Conservation (phyloP, 2,329 filamentous ascomycete genomes). For the Eutypella sp. region DNA sequence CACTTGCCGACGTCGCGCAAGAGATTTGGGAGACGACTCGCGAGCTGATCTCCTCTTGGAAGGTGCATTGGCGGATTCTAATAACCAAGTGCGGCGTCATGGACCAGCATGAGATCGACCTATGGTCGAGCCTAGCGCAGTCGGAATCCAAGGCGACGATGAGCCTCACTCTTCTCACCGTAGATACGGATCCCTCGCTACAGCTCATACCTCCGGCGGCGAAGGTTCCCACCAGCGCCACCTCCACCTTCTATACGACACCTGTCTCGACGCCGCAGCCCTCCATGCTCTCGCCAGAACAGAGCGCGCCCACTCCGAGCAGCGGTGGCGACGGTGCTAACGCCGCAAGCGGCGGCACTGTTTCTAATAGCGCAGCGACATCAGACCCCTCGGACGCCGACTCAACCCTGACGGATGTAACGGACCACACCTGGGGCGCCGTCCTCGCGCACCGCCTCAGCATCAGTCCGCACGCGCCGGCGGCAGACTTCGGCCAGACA, state of each 20-base stretch:
- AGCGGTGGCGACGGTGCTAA: conserved; percentile 31
- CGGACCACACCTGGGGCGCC: conserved; percentile 73
- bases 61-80: conserved; percentile 72
- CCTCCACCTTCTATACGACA: conserved; percentile 50
- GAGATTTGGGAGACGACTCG: conserved; percentile 77
- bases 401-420: conserved; percentile 64
- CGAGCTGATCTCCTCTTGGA: conserved; percentile 64
- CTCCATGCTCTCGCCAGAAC: conserved; percentile 56
- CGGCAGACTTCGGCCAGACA: neutral
- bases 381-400: conserved; percentile 50
- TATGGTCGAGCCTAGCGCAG: conserved; percentile 50
- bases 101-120: conserved; percentile 59
- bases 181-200: conserved; percentile 60
- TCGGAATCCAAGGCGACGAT: conserved; percentile 46
- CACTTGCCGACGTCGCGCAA: conserved; percentile 59
- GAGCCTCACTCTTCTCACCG: conserved; percentile 56
- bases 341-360: neutral
- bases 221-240: conserved; percentile 40
- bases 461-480: conserved; percentile 39
- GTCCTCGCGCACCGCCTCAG: conserved; percentile 63
- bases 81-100: conserved; percentile 68
- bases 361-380: conserved; percentile 17
- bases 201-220: conserved; percentile 54
- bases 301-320: conserved; percentile 45
- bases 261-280: conserved; percentile 65